Percentiles rank a stretch among this genome's conserved stretches.
Evolutionary conservation across 768 basidiomycete genomes (phyloP).

Genomic region (Tulasnella sp.): DNA sequence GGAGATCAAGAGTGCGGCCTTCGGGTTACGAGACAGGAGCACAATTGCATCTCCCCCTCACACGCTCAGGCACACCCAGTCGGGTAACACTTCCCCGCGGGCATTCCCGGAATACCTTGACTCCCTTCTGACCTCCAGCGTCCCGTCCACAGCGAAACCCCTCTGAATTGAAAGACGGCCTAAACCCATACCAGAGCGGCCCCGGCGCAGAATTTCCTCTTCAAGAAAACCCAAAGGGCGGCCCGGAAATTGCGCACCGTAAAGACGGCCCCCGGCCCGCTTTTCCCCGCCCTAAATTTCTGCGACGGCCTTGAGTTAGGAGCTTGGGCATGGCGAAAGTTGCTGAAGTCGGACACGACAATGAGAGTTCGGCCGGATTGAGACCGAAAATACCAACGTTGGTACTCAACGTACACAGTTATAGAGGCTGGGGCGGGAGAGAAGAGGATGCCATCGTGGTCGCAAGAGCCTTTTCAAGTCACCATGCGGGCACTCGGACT

Average conservation of each 20-base stretch:
- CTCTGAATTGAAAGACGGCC: not conserved
- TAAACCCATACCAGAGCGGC: not conserved
- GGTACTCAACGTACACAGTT: not conserved
- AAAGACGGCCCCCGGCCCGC: not conserved
- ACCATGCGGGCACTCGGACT: slow-evolving; percentile 8
- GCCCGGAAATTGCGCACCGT: not conserved
- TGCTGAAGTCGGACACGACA: not conserved
- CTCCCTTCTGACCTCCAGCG: not conserved
- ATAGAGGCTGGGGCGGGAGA: not conserved
- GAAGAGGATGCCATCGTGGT: slow-evolving; percentile 1
- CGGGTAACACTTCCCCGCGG: not conserved
- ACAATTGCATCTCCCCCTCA: not conserved
- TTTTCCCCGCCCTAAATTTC: not conserved
- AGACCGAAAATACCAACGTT: slow-evolving; percentile 7
- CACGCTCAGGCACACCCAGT: not conserved
- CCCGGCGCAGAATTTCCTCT: not conserved
- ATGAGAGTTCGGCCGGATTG: not conserved
- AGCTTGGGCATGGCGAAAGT: not conserved
- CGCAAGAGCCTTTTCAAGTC: not conserved
- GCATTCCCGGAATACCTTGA: slow-evolving; percentile 3
- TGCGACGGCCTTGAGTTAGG: not conserved
- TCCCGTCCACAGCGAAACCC: not conserved
- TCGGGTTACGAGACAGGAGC: slow-evolving; percentile 1
- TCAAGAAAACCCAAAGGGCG: not conserved
- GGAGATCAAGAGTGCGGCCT: not conserved